Evolutionary conservation across 2,329 filamentous ascomycete species (phyloP), one percentile per base, ranked within the genome.

Genomic region (Emydomyces testavorans): DNA sequence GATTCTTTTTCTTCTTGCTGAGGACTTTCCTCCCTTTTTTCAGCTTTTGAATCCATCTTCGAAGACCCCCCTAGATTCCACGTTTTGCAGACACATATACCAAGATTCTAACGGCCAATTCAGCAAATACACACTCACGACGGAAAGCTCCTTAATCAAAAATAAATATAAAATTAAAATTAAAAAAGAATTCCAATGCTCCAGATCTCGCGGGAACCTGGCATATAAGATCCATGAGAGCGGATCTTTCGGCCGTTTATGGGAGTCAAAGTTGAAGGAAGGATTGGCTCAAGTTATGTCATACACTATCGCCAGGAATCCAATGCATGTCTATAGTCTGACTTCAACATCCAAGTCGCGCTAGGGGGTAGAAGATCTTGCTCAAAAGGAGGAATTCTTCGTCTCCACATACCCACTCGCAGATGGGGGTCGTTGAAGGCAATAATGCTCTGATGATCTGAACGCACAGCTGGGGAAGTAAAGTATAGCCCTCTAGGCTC

Each of bases 21-120:
- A 18, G 40, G 24, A 26, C 26, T 49, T 20, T 24, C 32, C 6
- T 11, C 40, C 20, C 39, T 32, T 23, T 48, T 48, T 48, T 48
- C 46, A 16, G 11, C 2, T 15, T 28, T 37, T 15, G 38, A 18
- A 21, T 40, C 45, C 45, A 48, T 48, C 4, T 35, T 31, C 23
- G 18, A 38, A 21, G 35, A 21, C 16, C 11, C 35, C 10, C 16
- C 23, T 11, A 28, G n/a, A 11, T 11, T 11, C 8, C n/a, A 4
- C 8, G 3, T 3, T 11, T 10, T 4, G 10, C n/a, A n/a, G n/a
- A 21, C 32, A 21, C 16, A 37, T 37, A 21, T 37, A 37, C 10
- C 6, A n/a, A n/a, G n/a, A n/a, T n/a, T n/a, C n/a, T n/a, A n/a
- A n/a, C n/a, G n/a, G n/a, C n/a, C n/a, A n/a, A n/a, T n/a, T n/a